Percentiles rank a stretch among this genome's conserved stretches.
Conservation (phyloP, 352 stramenopile genomes). For the Globisporangium uncinulatum region DNA sequence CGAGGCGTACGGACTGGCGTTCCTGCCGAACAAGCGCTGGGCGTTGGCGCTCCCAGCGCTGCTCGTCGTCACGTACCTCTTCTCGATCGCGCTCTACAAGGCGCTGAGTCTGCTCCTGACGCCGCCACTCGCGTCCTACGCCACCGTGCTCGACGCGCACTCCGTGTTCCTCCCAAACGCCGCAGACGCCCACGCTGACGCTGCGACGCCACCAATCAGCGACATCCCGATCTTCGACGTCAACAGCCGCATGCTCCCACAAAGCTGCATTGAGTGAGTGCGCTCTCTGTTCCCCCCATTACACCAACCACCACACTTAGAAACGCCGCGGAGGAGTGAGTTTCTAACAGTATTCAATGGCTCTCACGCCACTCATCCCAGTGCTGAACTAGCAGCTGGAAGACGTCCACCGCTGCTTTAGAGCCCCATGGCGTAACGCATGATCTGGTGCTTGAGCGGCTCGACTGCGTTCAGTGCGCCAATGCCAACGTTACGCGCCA, state of each 20-base stretch:
- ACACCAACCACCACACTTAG: not conserved
- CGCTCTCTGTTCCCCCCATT: not conserved
- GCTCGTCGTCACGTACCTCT: slow-evolving; percentile 78
- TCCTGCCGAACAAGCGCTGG: slow-evolving; percentile 89
- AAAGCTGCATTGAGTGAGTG: not conserved
- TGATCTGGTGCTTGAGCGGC: slow-evolving; percentile 88
- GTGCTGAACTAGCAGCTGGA: too few relatives aligned
- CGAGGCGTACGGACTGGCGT: slow-evolving; percentile 76
- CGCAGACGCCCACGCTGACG: slow-evolving; percentile 34
- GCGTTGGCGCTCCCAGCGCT: slow-evolving; percentile 80
- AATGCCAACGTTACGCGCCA: slow-evolving; percentile 85
- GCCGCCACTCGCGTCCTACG: slow-evolving; percentile 63
- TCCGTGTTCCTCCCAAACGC: slow-evolving; percentile 46
- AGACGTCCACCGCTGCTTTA: slow-evolving; percentile 18
- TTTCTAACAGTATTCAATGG: slow-evolving; percentile 9
- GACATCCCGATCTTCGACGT: slow-evolving; percentile 76
- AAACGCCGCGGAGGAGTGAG: not conserved
- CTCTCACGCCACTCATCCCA: too few relatives aligned
- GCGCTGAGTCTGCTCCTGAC: slow-evolving; percentile 78
- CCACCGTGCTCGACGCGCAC: slow-evolving; percentile 72
- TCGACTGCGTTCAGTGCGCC: slow-evolving; percentile 80
- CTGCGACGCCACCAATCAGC: slow-evolving; percentile 65
- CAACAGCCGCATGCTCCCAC: slow-evolving; percentile 37
- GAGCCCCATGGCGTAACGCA: slow-evolving; percentile 86
- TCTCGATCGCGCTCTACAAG: slow-evolving; percentile 81